Percentiles rank a stretch among this genome's conserved stretches.
Conservation (phyloP, 2,329 filamentous ascomycete species). For the Eurotiales sp. region DNA sequence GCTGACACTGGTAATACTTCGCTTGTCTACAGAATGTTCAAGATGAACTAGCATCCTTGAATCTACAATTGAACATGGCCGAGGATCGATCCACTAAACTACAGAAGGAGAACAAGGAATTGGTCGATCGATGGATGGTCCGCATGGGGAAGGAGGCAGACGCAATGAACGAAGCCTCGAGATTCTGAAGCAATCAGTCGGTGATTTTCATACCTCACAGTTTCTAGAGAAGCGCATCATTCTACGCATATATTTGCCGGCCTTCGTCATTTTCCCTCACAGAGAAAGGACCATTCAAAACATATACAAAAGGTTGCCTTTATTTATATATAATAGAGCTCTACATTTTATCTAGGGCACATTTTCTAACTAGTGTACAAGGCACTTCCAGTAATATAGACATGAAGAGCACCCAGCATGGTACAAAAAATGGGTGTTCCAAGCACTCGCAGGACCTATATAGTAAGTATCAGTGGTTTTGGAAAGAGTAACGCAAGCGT, state of each 20-base stretch:
- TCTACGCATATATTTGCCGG: background rate
- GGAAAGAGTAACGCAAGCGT: no score
- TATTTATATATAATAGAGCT: no score
- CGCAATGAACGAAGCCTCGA: conserved; percentile 67
- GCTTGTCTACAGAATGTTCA: conserved; percentile 63
- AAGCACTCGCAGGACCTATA: background rate
- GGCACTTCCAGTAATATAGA: background rate
- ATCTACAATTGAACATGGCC: conserved; percentile 81
- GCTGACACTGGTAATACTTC: conserved; percentile 1
- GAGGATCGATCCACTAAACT: conserved; percentile 72
- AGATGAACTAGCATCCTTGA: conserved; percentile 85
- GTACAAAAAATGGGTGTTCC: background rate
- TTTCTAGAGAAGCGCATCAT: background rate
- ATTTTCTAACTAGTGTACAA: conserved; percentile 8
- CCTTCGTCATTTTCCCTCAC: background rate
- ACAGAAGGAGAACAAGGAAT: conserved; percentile 77
- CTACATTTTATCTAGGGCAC: background rate
- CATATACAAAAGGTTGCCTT: background rate
- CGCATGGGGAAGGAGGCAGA: conserved; percentile 82
- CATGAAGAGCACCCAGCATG: background rate
- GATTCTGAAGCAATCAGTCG: conserved; percentile 28
- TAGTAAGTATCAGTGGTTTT: background rate
- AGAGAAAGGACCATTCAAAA: background rate
- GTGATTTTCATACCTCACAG: background rate
- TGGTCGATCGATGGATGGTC: conserved; percentile 89